These are phyloP conservation scores for Ceratocystis ficicola DNA, from an alignment of 2,329 filamentous ascomycete species.

Conservation along the genomic window DNA sequence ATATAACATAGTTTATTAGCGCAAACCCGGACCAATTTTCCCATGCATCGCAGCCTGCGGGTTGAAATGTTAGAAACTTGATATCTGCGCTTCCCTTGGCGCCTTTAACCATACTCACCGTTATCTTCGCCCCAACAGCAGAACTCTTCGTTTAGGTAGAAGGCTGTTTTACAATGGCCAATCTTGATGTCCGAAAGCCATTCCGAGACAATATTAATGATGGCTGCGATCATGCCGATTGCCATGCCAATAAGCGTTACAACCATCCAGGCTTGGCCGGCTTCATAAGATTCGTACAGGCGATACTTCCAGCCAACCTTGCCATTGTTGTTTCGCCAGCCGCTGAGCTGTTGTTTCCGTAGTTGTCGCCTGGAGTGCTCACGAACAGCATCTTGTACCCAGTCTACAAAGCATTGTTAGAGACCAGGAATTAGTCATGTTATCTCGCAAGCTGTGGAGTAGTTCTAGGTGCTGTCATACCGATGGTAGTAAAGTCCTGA, in stretches of 20 bases:
- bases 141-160: slow-evolving; percentile 94
- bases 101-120: slow-evolving; percentile 36
- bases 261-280: slow-evolving; percentile 95
- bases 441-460: not conserved
- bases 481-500: slow-evolving; percentile 86
- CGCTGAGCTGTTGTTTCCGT: slow-evolving; percentile 57
- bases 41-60: slow-evolving; percentile 70
- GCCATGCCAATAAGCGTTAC: slow-evolving; percentile 85
- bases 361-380: slow-evolving; percentile 74
- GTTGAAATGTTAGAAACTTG: slow-evolving; percentile 1
- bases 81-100: not conserved
- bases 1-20: slow-evolving; percentile 73
- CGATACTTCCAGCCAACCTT: slow-evolving; percentile 66
- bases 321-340: slow-evolving; percentile 49
- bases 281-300: slow-evolving; percentile 79
- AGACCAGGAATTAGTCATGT: not conserved
- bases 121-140: slow-evolving; percentile 95
- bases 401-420: slow-evolving; percentile 44
- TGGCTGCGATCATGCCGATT: slow-evolving; percentile 85
- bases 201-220: slow-evolving; percentile 90
- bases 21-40: slow-evolving; percentile 71
- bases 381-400: slow-evolving; percentile 92
- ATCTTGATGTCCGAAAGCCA: slow-evolving; percentile 94
- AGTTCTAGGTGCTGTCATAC: slow-evolving; percentile 32
- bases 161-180: slow-evolving; percentile 88